Evolutionary conservation across 345 rosid genomes (phyloP).

Genomic region (Camelina laxa): DNA sequence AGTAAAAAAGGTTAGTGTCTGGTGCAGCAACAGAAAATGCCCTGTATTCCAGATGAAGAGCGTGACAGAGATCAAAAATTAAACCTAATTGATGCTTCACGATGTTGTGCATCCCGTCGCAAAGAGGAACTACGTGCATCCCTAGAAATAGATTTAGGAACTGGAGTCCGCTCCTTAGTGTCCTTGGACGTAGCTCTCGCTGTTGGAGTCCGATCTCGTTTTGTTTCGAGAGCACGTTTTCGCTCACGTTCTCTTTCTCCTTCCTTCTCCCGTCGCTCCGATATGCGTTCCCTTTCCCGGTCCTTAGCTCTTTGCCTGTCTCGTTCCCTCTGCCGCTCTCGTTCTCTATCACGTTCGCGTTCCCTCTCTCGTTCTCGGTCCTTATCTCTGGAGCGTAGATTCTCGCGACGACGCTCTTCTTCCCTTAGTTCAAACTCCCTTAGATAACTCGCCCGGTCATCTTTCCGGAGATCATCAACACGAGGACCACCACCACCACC

Average conservation of each 20-base stretch:
- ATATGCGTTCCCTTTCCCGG: slow-evolving; percentile 64
- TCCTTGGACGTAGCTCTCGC: slow-evolving; percentile 42
- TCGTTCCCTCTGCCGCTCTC: slow-evolving; percentile 51
- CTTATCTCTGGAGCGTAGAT: slow-evolving; percentile 81
- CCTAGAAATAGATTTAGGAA: slow-evolving; percentile 56
- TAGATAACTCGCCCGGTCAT: slow-evolving; percentile 92
- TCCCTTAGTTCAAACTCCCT: slow-evolving; percentile 92
- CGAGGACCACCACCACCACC: slow-evolving; percentile 58
- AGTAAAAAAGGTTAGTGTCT: slow-evolving; percentile 83
- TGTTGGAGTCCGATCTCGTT: slow-evolving; percentile 54
- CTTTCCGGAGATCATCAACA: slow-evolving; percentile 73
- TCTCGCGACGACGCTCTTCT: slow-evolving; percentile 85
- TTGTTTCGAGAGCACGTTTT: slow-evolving; percentile 65
- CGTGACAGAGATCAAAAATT: slow-evolving; percentile 72
- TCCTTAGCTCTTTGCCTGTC: slow-evolving; percentile 55
- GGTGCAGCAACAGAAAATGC: slow-evolving; percentile 57
- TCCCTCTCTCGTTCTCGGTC: slow-evolving; percentile 60
- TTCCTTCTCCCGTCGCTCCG: slow-evolving; percentile 80
- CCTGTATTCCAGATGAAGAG: slow-evolving; percentile 72
- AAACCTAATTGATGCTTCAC: slow-evolving; percentile 90
- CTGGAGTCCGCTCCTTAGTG: slow-evolving; percentile 59
- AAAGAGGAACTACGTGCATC: slow-evolving; percentile 79
- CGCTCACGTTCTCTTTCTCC: slow-evolving; percentile 75
- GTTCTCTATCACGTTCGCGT: slow-evolving; percentile 56
- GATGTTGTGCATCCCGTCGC: slow-evolving; percentile 76